A percentile compares a stretch with the other conserved stretches of the same genome.
Conservation (phyloP, 345 rosid species). For the Eutrema yunnanense region DNA sequence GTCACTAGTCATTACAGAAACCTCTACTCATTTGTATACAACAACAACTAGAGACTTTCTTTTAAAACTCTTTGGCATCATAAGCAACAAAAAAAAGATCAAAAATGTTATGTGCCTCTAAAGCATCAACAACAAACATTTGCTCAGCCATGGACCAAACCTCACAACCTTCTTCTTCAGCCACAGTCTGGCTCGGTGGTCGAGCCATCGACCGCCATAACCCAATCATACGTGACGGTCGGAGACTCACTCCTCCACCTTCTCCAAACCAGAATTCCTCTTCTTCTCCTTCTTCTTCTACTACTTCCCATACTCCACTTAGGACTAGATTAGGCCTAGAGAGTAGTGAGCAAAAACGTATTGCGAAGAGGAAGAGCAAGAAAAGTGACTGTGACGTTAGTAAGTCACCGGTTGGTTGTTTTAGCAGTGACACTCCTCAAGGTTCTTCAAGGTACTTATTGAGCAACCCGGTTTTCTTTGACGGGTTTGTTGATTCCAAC, state of each 20-base stretch:
- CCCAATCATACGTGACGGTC: constrained; percentile 70
- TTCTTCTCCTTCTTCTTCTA: constrained; percentile 34
- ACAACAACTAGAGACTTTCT: background rate
- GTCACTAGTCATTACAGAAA: background rate
- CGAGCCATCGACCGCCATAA: constrained; percentile 84
- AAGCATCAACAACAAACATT: constrained; percentile 67
- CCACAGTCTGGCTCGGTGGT: constrained; percentile 29
- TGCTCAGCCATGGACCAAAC: constrained; percentile 45
- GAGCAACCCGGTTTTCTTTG: constrained; percentile 30
- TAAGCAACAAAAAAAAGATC: background rate
- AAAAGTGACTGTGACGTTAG: background rate
- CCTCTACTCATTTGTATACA: background rate
- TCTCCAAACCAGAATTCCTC: constrained; percentile 29
- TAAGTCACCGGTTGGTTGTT: constrained; percentile 27
- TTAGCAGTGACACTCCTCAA: constrained; percentile 24
- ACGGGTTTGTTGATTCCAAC: constrained; percentile 32
- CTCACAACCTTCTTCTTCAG: constrained; percentile 33
- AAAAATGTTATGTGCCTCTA: constrained; percentile 45
- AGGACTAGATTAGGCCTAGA: constrained; percentile 40
- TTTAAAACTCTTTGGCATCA: background rate
- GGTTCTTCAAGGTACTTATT: constrained; percentile 29
- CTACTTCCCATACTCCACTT: constrained; percentile 37
- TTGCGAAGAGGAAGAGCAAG: constrained; percentile 35
- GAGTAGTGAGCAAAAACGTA: constrained; percentile 9
- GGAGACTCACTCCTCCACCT: constrained; percentile 44